These are phyloP conservation scores for Colletotrichum tofieldiae DNA, from an alignment of 2,329 filamentous ascomycete species.

Conservation along the genomic window DNA sequence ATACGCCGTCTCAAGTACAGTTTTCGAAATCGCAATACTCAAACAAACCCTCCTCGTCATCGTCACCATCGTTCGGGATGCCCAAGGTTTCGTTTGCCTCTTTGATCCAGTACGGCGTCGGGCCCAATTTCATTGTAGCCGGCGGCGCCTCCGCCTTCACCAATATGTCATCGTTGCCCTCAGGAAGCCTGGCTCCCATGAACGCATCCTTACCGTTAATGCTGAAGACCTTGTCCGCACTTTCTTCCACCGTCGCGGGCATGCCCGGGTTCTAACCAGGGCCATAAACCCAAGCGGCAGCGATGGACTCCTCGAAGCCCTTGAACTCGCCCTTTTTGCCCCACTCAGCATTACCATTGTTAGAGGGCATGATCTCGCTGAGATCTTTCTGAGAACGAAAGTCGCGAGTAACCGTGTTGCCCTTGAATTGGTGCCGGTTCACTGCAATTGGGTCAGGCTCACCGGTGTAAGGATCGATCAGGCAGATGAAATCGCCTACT, in stretches of 20 bases:
- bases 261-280: conserved; percentile 29
- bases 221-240: too few relatives aligned
- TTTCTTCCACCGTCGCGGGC: background rate
- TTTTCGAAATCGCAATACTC: background rate
- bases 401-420: background rate
- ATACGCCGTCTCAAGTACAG: background rate
- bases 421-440: background rate
- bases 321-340: conserved; percentile 31
- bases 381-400: background rate
- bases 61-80: background rate
- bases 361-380: background rate
- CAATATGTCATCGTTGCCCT: background rate
- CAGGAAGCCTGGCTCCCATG: conserved; percentile 14
- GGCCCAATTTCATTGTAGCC: background rate
- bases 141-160: background rate
- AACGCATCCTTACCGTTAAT: background rate
- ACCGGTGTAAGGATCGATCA: conserved; percentile 23
- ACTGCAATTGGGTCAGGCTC: conserved; percentile 16
- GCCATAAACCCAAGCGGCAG: conserved; percentile 18
- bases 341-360: conserved; percentile 1
- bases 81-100: conserved; percentile 27
- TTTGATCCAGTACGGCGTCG: conserved; percentile 19
- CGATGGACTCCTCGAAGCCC: conserved; percentile 16
- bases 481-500: conserved; percentile 23
- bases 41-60: background rate